Base-by-base conservation (phyloP, 768 basidiomycete genomes). In the Scleroderma citrinum region DNA sequence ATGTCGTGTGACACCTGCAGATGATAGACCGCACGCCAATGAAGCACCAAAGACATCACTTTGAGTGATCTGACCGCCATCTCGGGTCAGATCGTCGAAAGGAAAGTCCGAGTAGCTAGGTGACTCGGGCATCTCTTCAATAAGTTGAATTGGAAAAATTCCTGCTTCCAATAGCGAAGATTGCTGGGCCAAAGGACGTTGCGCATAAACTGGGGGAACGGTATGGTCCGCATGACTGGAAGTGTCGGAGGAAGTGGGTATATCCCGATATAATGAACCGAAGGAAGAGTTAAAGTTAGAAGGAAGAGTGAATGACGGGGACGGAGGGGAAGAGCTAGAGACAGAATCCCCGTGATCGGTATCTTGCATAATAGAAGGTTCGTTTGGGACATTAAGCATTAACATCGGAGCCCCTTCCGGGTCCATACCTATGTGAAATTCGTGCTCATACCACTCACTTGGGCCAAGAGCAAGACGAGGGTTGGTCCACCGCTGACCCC, bases 401-500 rank as follows among this genome's bases (percentile, higher is more conserved):
- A 51, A 24, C 34, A 29, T 47, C 19, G 56, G 54, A 11, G 50
- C 54, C 41, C 63, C 39, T 54, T 65, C 53, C 7, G 51, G 42
- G 58, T 60, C 63, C 29, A 23, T 53, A 47, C 54, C 49, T 49
- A 41, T 50, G 32, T 34, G 48, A 48, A 63, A 53, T 48, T 53
- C 24, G 44, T 55, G 59, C 3, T 48, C 58, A 29, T 54, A 60
- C 44, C 63, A 65, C 19, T 54, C 39, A 31, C 64, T 66, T 26
- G 64, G 61, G 14, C 64, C 59, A 31, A 44, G 53, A 43, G 64
- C 57, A 47, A 35, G 36, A 53, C 51, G 56, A 47, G 59, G 52
- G 14, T 53, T 46, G 26, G 57, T 47, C 64, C 64, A 65, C 29
- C 64, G 59, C 46, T 64, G 61, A 50, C 66, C 66, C 66, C 66